These are phyloP conservation scores for Colletotrichum coccodes DNA, from an alignment of 2,329 filamentous ascomycete genomes.

Conservation along the genomic window DNA sequence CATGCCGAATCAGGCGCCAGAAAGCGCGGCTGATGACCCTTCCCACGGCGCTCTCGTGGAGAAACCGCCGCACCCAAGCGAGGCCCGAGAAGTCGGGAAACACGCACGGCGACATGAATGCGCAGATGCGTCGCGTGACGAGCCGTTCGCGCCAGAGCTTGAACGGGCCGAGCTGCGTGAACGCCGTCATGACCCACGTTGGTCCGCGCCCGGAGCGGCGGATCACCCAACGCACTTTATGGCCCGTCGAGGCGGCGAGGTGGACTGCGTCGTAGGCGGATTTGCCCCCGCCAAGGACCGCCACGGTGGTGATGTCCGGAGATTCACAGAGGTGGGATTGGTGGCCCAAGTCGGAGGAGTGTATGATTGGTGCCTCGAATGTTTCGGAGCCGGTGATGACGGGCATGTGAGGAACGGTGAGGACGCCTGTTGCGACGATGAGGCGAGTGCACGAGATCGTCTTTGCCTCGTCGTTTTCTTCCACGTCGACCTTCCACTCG, in stretches of 20 bases:
- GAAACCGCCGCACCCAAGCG: slow-evolving; percentile 35
- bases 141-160: slow-evolving; percentile 62
- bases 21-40: slow-evolving; percentile 54
- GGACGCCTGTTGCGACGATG: slow-evolving; percentile 70
- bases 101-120: slow-evolving; percentile 49
- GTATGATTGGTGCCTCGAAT: slow-evolving; percentile 66
- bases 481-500: slow-evolving; percentile 42
- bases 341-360: slow-evolving; percentile 62
- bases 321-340: slow-evolving; percentile 42
- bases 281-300: slow-evolving; percentile 70
- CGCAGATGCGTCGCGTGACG: slow-evolving; percentile 55
- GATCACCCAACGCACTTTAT: slow-evolving; percentile 67
- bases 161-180: slow-evolving; percentile 60
- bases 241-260: slow-evolving; percentile 61
- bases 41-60: slow-evolving; percentile 35
- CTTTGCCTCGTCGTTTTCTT: slow-evolving; percentile 7
- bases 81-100: slow-evolving; percentile 38
- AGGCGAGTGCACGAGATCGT: slow-evolving; percentile 55
- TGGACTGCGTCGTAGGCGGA: slow-evolving; percentile 73
- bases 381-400: slow-evolving; percentile 56
- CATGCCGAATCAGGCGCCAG: slow-evolving; percentile 57
- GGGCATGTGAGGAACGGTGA: slow-evolving; percentile 66
- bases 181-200: slow-evolving; percentile 58
- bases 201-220: slow-evolving; percentile 67
- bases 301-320: slow-evolving; percentile 48